phyloP scores from a whole-genome alignment of 2,329 filamentous ascomycete species.

The Lasiodiplodia citricola region DNA sequence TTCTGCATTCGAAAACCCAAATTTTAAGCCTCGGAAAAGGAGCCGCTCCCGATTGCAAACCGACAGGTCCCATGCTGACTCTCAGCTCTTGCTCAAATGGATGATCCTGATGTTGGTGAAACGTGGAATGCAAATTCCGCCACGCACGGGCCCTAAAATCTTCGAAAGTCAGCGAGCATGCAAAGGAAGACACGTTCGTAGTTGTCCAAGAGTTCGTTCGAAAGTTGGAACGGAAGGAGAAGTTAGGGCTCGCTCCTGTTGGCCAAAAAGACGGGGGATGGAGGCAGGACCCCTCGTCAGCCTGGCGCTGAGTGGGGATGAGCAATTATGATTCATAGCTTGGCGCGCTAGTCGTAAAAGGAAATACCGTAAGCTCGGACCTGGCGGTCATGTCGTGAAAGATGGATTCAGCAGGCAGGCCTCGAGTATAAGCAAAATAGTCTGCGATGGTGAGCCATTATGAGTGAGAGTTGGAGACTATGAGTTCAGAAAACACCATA shows the following conservation, averaged over 20 bases:
- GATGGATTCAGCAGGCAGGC: no score
- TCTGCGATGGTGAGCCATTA: not conserved
- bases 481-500: conserved; percentile 4
- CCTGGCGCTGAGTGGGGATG: not conserved
- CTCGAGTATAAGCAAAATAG: no score
- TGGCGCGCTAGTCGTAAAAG: not conserved
- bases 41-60: not conserved
- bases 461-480: not conserved
- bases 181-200: not conserved
- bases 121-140: not conserved
- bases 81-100: not conserved
- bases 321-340: conserved; percentile 14
- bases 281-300: not conserved
- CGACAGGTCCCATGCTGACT: not conserved
- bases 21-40: not conserved
- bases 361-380: not conserved
- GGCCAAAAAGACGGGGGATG: not conserved
- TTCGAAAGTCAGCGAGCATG: not conserved
- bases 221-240: not conserved
- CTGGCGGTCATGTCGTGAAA: not conserved
- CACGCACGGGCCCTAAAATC: not conserved
- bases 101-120: not conserved
- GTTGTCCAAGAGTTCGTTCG: not conserved
- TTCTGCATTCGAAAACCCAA: not conserved
- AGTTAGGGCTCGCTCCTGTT: not conserved